Evolutionary conservation across 2,329 filamentous ascomycete species (phyloP).

Genomic region (Exophiala viscosa): DNA sequence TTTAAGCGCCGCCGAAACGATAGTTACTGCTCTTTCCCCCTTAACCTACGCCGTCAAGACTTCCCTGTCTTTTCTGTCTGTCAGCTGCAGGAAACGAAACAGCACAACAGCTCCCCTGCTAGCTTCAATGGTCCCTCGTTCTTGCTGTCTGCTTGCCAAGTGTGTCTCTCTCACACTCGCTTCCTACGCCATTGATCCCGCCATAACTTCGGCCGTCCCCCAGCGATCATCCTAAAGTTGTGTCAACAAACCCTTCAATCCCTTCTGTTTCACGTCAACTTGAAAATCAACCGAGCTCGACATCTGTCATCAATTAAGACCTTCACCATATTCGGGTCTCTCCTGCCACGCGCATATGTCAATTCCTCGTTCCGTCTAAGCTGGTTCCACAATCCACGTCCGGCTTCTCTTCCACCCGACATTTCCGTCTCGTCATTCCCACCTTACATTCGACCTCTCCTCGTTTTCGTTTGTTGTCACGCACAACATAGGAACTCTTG

Average conservation of each 20-base stretch:
- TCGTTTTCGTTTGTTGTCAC: too few relatives aligned
- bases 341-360: constrained; percentile 1
- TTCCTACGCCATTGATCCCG: neutral
- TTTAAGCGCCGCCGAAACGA: neutral
- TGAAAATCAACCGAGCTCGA: neutral
- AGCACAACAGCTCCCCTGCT: neutral
- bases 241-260: neutral
- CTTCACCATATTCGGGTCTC: neutral
- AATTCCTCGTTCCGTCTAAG: neutral
- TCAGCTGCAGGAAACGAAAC: neutral
- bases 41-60: neutral
- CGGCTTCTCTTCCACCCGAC: constrained; percentile 1
- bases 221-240: neutral
- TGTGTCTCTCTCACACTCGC: neutral
- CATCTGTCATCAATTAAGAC: neutral
- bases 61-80: neutral
- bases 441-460: neutral
- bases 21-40: neutral
- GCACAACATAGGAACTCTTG: too few relatives aligned
- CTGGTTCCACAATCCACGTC: constrained; percentile 1
- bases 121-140: neutral
- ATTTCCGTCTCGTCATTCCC: constrained; percentile 1
- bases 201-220: neutral
- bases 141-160: neutral
- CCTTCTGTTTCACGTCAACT: neutral